phyloP scores from a whole-genome alignment of 1,139 yeast species.

The Zygosaccharomyces pseudobailii region DNA sequence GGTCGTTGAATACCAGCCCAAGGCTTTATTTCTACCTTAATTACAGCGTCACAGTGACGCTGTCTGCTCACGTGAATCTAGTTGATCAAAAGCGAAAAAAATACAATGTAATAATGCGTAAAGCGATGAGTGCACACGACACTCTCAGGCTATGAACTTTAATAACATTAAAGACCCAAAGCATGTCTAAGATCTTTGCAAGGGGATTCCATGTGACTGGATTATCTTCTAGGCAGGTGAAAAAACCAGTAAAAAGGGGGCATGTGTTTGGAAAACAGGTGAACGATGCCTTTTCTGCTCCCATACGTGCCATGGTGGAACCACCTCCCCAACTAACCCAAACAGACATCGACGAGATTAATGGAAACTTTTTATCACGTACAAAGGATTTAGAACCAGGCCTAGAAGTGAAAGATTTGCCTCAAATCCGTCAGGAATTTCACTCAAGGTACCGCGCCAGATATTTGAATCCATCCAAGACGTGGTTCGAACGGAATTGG shows the following conservation, averaged over 20 bases:
- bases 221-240: background rate
- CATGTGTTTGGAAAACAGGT: background rate
- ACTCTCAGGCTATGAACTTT: too few species aligned
- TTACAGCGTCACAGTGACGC: background rate
- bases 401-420: constrained; percentile 22
- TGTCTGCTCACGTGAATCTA: background rate
- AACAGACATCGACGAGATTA: constrained; percentile 8
- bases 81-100: background rate
- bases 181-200: background rate
- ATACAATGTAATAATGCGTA: background rate
- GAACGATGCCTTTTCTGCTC: background rate
- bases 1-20: too few species aligned
- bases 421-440: constrained; percentile 20
- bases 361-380: constrained; percentile 12
- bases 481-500: constrained; percentile 20
- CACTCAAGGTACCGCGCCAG: constrained; percentile 18
- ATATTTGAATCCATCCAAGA: constrained; percentile 24
- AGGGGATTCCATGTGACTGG: constrained; percentile 3
- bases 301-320: background rate
- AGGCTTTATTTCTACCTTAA: too few species aligned
- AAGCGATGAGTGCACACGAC: background rate
- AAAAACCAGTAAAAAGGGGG: background rate
- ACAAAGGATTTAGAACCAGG: constrained; percentile 30
- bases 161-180: background rate
- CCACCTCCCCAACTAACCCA: constrained; percentile 2